phyloP scores from a whole-genome alignment of 1,284 basidiomycete genomes.

The Porogramme epimiltina region DNA sequence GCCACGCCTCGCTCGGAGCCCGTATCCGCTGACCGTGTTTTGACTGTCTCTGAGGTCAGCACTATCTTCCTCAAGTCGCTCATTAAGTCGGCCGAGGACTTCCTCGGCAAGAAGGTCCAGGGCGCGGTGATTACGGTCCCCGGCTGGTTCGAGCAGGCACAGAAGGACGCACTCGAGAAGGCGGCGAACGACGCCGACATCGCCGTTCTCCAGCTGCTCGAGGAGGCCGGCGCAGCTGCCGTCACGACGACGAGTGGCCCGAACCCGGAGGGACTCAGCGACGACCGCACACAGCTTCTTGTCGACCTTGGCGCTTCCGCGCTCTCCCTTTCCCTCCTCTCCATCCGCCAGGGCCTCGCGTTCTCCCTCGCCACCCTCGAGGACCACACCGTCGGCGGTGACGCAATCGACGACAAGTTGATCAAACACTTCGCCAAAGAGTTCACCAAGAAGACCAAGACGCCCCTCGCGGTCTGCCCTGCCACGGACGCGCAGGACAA shows the following conservation, averaged over 20 bases:
- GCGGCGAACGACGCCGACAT: conserved; percentile 86
- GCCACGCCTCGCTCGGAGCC: conserved; percentile 83
- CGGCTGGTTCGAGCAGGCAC: conserved; percentile 69
- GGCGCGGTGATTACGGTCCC: conserved; percentile 89
- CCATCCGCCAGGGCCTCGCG: conserved; percentile 67
- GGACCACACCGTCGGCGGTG: conserved; percentile 52
- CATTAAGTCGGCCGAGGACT: conserved; percentile 88
- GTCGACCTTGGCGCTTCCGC: conserved; percentile 75
- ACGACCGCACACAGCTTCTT: conserved; percentile 69
- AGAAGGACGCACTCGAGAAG: conserved; percentile 71
- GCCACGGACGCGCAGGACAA: conserved; percentile 63
- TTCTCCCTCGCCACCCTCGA: conserved; percentile 54
- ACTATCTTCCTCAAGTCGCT: conserved; percentile 88
- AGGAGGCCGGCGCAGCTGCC: conserved; percentile 82
- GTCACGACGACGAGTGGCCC: conserved; percentile 53
- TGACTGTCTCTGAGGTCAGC: conserved; percentile 86
- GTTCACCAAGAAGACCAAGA: conserved; percentile 96
- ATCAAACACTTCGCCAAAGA: conserved; percentile 95
- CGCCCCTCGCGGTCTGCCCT: conserved; percentile 67
- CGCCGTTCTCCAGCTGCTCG: conserved; percentile 82
- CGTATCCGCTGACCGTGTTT: conserved; percentile 70
- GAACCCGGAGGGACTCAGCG: conserved; percentile 44
- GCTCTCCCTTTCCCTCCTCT: conserved; percentile 61
- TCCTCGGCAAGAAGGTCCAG: conserved; percentile 82
- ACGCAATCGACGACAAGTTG: conserved; percentile 79